Percentiles rank a stretch among this genome's conserved stretches.
Evolutionary conservation across 805 yeast genomes (phyloP).

Genomic region (Saccharomycopsis sp.): DNA sequence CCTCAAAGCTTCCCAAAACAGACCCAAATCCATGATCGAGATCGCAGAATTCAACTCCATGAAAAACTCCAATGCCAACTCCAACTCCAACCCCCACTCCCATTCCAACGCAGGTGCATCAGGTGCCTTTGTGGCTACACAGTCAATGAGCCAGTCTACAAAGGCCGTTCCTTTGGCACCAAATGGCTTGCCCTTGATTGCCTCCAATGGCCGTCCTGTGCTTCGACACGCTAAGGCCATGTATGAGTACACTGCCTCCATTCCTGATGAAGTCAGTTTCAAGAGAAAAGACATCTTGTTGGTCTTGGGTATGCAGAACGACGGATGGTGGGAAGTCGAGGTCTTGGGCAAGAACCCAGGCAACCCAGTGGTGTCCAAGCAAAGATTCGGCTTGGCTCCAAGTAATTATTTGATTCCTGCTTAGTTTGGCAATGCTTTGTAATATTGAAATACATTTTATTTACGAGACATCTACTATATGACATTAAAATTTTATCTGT

Average conservation of each 20-base stretch:
- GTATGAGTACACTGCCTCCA: conserved; percentile 49
- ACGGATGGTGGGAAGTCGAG: conserved; percentile 72
- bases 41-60: conserved; percentile 16
- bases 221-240: conserved; percentile 44
- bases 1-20: background rate
- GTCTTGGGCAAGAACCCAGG: conserved; percentile 31
- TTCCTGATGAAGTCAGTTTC: conserved; percentile 53
- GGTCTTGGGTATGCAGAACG: conserved; percentile 50
- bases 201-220: conserved; percentile 48
- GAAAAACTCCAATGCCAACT: conserved; percentile 5
- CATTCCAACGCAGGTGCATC: background rate
- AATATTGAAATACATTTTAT: too few species aligned
- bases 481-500: too few species aligned
- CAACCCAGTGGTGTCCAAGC: too few species aligned
- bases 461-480: too few species aligned
- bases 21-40: conserved; percentile 22
- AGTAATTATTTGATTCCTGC: conserved; percentile 39
- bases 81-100: conserved; percentile 1
- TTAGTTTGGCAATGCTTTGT: too few species aligned
- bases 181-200: conserved; percentile 35
- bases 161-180: conserved; percentile 21
- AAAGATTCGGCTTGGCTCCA: conserved; percentile 52
- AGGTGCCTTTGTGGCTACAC: background rate
- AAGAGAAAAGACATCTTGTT: conserved; percentile 47
- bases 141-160: background rate